Evolutionary conservation across 495 filamentous ascomycete genomes (phyloP), one percentile per base, ranked within the genome.

Genomic region (Daldinia concentrica): DNA sequence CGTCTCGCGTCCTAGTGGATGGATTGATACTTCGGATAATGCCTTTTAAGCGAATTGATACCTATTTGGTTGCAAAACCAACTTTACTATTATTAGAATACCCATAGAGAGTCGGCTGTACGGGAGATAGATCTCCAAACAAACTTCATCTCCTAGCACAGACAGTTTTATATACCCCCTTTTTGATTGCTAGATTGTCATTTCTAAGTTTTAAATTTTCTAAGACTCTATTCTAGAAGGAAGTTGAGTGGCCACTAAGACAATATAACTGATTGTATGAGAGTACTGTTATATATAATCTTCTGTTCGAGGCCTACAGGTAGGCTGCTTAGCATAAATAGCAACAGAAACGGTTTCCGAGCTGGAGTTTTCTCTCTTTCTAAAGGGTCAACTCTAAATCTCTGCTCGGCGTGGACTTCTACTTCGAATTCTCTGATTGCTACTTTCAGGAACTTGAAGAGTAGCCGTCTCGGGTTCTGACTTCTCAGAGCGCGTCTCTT

Each of bases 371-470:
- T 17, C 36, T 24, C 29, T 41, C 43, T 54, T 58, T 48, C 22
- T 0, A 62, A 43, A 61, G 9, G 14, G 19, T 51, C 8, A 66
- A 2, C 34, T 39, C n/a, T 54, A 61, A 11, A 27, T 60, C 11
- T 24, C 17, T 6, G 48, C 37, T 62, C 71, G 62, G 30, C 64
- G 79, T 68, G 68, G 71, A 45, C 71, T 74, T 55, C 71, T 58
- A 22, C 71, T 74, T 63, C 71, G 66, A 52, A 74, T 24, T 22
- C 71, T 69, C 36, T 74, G 71, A 22, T 48, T 48, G 30, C 30
- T 65, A 29, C 32, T 57, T 0, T 24, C 43, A 3, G 66, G 62
- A 11, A 70, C n/a, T 34, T 51, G 37, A 14, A 74, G 71, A 30
- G 15, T 61, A 11, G 58, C 58, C 11, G 19, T 37, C 29, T 30